phyloP scores from a whole-genome alignment of 345 rosid species.

The Schrenkiella parvula region DNA sequence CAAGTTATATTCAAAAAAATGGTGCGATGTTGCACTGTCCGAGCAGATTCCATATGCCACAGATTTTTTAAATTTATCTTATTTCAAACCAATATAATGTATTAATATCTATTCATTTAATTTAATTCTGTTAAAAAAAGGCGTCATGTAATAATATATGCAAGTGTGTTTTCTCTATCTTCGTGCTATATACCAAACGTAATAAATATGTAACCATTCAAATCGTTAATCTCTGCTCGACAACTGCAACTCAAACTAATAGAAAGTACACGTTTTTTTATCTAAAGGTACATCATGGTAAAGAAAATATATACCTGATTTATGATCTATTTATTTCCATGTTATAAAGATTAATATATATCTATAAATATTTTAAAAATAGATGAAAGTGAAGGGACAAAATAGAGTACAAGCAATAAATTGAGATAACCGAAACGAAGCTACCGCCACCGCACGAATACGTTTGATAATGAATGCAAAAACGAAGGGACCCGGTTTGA shows the following conservation, averaged over 20 bases:
- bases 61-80: not conserved
- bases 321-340: not conserved
- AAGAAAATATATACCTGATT: constrained; percentile 2
- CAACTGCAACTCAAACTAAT: constrained; percentile 14
- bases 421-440: constrained; percentile 16
- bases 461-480: constrained; percentile 28
- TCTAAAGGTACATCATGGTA: constrained; percentile 3
- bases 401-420: constrained; percentile 30
- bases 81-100: too few relatives aligned
- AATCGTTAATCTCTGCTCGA: not conserved
- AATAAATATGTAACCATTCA: not conserved
- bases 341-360: not conserved
- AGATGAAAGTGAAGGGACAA: constrained; percentile 27
- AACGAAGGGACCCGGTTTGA: constrained; percentile 24
- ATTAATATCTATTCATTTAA: not conserved
- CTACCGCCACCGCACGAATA: constrained; percentile 38
- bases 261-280: constrained; percentile 19
- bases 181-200: not conserved
- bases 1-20: too few relatives aligned
- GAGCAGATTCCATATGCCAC: too few relatives aligned
- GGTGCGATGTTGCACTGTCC: too few relatives aligned
- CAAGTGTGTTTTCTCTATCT: not conserved
- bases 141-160: not conserved
- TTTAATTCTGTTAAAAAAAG: not conserved
- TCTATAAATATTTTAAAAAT: not conserved